Base-by-base conservation (phyloP, 305 asterid species). In the Fraxinus floribunda region DNA sequence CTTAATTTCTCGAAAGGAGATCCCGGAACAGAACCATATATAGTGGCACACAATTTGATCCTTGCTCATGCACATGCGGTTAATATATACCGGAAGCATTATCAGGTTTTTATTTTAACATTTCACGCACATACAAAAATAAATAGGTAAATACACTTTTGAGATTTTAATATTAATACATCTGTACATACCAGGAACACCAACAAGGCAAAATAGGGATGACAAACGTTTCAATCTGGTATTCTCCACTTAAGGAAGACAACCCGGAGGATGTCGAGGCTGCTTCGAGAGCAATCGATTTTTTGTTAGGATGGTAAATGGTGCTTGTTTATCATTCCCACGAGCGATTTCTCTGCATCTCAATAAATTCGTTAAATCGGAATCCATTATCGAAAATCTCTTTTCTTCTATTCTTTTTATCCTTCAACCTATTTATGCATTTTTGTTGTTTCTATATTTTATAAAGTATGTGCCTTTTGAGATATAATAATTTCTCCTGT, bases 151-250 rank as follows among this genome's bases (percentile, higher is more conserved):
- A 5, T 1, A n/a, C 24, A 2, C 72, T 22, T 62, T 8, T 22
- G 30, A 8, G 1, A 24, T 24, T 22, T 64, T 64, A 7, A 64
- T 20, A 24, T 9, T 24, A 64, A 20, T 64, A 64, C 11, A 24
- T 24, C 1, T 24, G 34, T 64, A 20, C 30, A 7, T 74, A 22
- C 76, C 76, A 85, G 88, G 79, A 16, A 5, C 39, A 20, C 7
- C 88, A 86, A 75, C 20, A 66, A 24, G 89, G 89, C 13, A 39
- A 72, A 29, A 86, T 86, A 26, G 89, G 89, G 9, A 57, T 86
- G 6, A 83, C 83, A 1, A 60, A 80, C 55, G 20, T 78, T 62
- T 7, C 83, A 4, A 16, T 44, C 0, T 86, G 89, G 89, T 83
- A 2, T 60, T 78, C 64, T 20, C 81, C 86, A 29, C 7, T 35